Evolutionary conservation across 2,329 filamentous ascomycete genomes (phyloP).

Genomic region (Teratosphaeriaceae sp.): DNA sequence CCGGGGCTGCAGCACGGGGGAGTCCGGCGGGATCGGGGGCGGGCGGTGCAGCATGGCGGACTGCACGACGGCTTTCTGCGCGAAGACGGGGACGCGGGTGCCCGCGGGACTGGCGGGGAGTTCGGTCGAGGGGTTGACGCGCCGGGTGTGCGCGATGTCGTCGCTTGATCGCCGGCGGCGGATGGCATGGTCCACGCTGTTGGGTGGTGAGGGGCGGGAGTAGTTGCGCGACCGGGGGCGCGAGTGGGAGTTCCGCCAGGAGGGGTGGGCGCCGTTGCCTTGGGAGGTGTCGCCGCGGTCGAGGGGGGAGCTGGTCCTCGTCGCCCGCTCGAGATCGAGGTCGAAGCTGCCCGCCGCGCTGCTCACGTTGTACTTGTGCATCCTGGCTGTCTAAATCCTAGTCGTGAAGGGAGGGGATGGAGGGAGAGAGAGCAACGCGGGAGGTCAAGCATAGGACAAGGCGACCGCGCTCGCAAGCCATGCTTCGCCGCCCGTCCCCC

Average conservation of each 20-base stretch:
- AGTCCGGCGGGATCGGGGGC: neutral
- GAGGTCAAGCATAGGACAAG: too few relatives aligned
- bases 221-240: slow-evolving; percentile 3
- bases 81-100: neutral
- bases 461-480: too few relatives aligned
- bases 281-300: neutral
- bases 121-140: too few relatives aligned
- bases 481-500: too few relatives aligned
- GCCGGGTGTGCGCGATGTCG: neutral
- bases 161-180: too few relatives aligned
- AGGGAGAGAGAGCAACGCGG: too few relatives aligned
- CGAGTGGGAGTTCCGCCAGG: neutral
- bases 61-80: neutral
- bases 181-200: slow-evolving; percentile 2
- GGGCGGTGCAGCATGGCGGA: neutral
- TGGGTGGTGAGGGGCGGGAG: slow-evolving; percentile 2
- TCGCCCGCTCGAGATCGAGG: neutral
- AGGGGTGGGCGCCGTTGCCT: neutral
- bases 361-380: neutral
- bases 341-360: neutral
- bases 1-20: neutral
- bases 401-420: too few relatives aligned
- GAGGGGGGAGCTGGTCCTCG: neutral
- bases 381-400: too few relatives aligned
- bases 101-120: neutral